Evolutionary conservation across 495 filamentous ascomycete species (phyloP), one percentile per base, ranked within the genome.

Genomic region (Penicillium psychrofluorescens): DNA sequence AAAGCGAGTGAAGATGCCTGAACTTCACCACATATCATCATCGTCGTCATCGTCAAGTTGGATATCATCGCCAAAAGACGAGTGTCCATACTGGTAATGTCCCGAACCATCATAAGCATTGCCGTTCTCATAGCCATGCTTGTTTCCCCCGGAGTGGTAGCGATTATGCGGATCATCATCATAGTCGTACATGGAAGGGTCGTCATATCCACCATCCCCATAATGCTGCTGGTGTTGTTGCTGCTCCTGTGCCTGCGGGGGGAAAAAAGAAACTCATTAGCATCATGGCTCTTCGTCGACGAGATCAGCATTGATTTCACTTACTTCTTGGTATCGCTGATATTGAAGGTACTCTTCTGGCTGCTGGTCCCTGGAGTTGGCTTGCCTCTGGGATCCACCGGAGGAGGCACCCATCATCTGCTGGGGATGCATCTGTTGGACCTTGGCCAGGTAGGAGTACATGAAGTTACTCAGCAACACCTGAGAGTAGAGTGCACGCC

Each of bases 391-490:
- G 2, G 72, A 66, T 22, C 67, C 58, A 37, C 73, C 74, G 8
- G 75, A 64, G 8, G 75, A 64, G 11, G 75, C 63, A 11, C 85
- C 84, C 38, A 90, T 79, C 53, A 89, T 81, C 52, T 95, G 82
- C 50, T 90, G 86, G 28, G 94, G 92, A 59, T 97, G 92, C 84
- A 96, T 95, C 50, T 92, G 87, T 66, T 98, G 92, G 30, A 99
- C 92, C 66, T 97, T 97, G 41, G 91, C 94, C 50, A 99, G 78
- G 62, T 99, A 99, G 29, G 87, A 91, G 72, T 99, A 99, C 92
- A 99, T 99, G 64, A 99, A 99, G 56, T 99, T 99, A 66, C 90
- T 96, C 53, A 99, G 81, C 41, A 99, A 75, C 16, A 99, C 92
- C 60, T 99, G 92, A 36, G 90, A 95, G 55, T 95, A 88, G 30